phyloP scores from a whole-genome alignment of 1,139 yeast species.

The Debaryomycetaceae sp. region DNA sequence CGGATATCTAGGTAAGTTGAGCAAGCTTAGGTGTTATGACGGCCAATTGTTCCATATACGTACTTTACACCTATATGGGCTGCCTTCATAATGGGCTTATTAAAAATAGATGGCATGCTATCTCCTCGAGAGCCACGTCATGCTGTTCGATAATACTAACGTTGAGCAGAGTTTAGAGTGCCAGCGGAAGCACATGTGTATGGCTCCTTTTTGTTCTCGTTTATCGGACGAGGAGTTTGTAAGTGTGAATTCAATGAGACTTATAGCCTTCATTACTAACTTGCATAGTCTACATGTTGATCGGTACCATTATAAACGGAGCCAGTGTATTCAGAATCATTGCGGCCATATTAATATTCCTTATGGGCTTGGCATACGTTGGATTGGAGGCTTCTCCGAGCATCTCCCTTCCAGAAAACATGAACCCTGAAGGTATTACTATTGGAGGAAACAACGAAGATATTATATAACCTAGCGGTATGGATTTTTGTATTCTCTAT shows the following conservation, averaged over 20 bases:
- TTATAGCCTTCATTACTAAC: conserved; percentile 6
- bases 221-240: conserved; percentile 77
- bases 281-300: conserved; percentile 51
- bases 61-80: too few species aligned
- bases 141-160: conserved; percentile 11
- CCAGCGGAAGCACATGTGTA: conserved; percentile 67
- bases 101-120: too few species aligned
- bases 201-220: conserved; percentile 79
- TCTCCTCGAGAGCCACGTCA: too few species aligned
- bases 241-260: conserved; percentile 20
- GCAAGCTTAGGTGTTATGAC: too few species aligned
- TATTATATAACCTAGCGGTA: conserved; percentile 20
- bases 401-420: conserved; percentile 69
- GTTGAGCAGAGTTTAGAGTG: conserved; percentile 49
- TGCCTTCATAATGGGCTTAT: too few species aligned
- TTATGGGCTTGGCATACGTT: conserved; percentile 57
- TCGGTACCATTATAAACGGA: conserved; percentile 62
- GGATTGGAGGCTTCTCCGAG: conserved; percentile 69
- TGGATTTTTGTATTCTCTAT: background rate
- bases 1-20: conserved; percentile 48
- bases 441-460: conserved; percentile 45
- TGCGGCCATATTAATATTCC: conserved; percentile 51
- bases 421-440: conserved; percentile 53
- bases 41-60: too few species aligned
- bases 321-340: conserved; percentile 55